phyloP scores from a whole-genome alignment of 495 filamentous ascomycete genomes.

The Talaromyces nanjingensis region DNA sequence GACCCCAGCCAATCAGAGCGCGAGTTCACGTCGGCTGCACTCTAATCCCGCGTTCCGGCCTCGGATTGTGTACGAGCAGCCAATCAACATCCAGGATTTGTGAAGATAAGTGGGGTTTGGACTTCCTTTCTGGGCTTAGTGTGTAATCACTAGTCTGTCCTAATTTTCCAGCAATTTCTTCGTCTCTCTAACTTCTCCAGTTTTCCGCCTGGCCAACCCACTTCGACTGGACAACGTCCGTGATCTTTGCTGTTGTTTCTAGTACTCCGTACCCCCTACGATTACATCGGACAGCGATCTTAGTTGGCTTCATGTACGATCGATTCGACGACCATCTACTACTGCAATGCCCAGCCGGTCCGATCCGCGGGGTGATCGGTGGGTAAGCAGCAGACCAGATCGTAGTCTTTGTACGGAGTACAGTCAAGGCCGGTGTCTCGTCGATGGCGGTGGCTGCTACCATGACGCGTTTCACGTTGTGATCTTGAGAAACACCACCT shows the following conservation, averaged over 20 bases:
- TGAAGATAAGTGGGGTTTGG: neutral
- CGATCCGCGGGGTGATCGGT: neutral
- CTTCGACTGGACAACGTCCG: too few relatives aligned
- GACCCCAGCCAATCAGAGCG: neutral
- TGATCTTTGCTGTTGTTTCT: too few relatives aligned
- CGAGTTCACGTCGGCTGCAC: neutral
- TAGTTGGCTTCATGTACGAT: neutral
- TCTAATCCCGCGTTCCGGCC: neutral
- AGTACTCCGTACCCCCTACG: too few relatives aligned
- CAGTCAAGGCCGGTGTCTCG: neutral
- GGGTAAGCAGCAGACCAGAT: neutral
- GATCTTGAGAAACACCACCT: neutral
- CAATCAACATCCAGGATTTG: neutral
- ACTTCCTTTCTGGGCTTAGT: neutral
- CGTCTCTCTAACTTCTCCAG: neutral
- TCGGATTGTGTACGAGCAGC: neutral
- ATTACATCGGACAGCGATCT: neutral
- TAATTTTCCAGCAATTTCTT: neutral
- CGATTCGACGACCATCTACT: neutral
- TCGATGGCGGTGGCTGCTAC: neutral
- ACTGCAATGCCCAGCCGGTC: neutral
- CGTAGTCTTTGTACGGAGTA: neutral
- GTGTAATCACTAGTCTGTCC: neutral
- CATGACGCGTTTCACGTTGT: neutral
- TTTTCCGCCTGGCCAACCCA: too few relatives aligned